Percentiles rank a stretch among this genome's conserved stretches.
Evolutionary conservation across 2,329 filamentous ascomycete genomes (phyloP).

Genomic region (Arthrobotrys pseudoclavata): DNA sequence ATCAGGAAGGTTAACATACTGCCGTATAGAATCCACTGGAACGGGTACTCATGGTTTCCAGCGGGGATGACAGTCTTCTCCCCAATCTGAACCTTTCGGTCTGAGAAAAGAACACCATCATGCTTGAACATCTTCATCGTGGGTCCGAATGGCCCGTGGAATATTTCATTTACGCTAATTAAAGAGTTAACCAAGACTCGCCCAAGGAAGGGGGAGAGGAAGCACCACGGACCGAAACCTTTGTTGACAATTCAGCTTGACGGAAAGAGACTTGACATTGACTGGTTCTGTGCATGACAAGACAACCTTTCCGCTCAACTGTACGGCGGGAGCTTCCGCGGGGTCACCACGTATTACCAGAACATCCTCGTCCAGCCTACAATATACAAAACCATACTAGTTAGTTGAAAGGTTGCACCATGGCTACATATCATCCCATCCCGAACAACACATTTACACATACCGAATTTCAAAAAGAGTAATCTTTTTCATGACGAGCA

Average conservation of each 20-base stretch:
- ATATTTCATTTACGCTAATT: conserved; percentile 69
- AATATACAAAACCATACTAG: conserved; percentile 23
- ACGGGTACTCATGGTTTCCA: conserved; percentile 87
- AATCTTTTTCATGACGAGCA: conserved; percentile 57
- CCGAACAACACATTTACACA: conserved; percentile 28
- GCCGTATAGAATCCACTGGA: conserved; percentile 80
- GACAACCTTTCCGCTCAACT: conserved; percentile 80
- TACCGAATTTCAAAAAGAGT: conserved; percentile 63
- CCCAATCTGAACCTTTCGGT: conserved; percentile 68
- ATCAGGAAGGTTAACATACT: conserved; percentile 67
- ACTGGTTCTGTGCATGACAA: conserved; percentile 78
- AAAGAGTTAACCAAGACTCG: conserved; percentile 67
- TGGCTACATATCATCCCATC: not conserved
- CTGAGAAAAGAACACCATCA: conserved; percentile 73
- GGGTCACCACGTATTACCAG: conserved; percentile 82
- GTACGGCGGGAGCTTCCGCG: conserved; percentile 80
- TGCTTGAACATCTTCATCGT: conserved; percentile 76
- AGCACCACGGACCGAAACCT: conserved; percentile 75
- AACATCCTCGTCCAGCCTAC: conserved; percentile 81
- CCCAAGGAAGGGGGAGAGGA: conserved; percentile 17
- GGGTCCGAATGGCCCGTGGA: conserved; percentile 73
- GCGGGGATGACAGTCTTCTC: conserved; percentile 74
- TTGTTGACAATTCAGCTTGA: conserved; percentile 78
- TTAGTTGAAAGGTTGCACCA: conserved; percentile 22
- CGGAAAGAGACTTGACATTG: conserved; percentile 79